These are phyloP conservation scores for Leptographium flavum DNA, from an alignment of 2,329 filamentous ascomycete species.

Conservation along the genomic window DNA sequence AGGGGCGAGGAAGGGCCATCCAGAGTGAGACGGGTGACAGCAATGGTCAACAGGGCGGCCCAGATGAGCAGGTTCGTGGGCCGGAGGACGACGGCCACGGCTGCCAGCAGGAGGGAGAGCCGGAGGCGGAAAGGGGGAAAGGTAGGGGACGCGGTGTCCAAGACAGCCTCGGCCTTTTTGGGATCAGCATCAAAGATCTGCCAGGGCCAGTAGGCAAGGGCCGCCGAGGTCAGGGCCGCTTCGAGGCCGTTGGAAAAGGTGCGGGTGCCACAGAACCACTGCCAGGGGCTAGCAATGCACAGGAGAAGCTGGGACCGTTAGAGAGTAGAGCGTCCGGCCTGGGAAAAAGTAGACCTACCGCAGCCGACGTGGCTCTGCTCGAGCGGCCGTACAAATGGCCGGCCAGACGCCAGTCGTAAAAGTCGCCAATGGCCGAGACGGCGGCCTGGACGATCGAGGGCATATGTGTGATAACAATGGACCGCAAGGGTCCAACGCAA, in stretches of 20 bases:
- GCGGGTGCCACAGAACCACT: constrained; percentile 88
- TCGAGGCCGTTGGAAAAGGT: constrained; percentile 93
- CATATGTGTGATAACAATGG: constrained; percentile 53
- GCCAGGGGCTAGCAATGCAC: constrained; percentile 71
- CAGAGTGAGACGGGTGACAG: constrained; percentile 26
- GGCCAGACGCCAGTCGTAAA: constrained; percentile 75
- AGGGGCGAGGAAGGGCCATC: constrained; percentile 12
- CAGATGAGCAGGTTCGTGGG: constrained; percentile 86
- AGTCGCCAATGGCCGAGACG: constrained; percentile 67
- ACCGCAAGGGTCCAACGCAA: constrained; percentile 38
- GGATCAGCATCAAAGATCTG: constrained; percentile 35
- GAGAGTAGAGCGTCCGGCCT: not conserved
- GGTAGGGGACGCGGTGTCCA: constrained; percentile 7
- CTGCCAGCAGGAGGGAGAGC: constrained; percentile 44
- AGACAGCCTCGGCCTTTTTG: not conserved
- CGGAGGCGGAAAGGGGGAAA: not conserved
- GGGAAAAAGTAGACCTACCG: constrained; percentile 40
- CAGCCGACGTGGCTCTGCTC: constrained; percentile 50
- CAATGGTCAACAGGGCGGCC: constrained; percentile 44
- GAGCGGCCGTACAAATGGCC: constrained; percentile 54
- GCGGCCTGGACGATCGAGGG: constrained; percentile 66
- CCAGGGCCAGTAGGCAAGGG: constrained; percentile 82
- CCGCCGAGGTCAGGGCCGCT: constrained; percentile 69
- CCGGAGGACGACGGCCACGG: constrained; percentile 68
- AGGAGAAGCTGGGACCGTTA: constrained; percentile 43